Evolutionary conservation across 441 rosid species (phyloP), one percentile per base, ranked within the genome.

Genomic region (Eutrema salsugineum): DNA sequence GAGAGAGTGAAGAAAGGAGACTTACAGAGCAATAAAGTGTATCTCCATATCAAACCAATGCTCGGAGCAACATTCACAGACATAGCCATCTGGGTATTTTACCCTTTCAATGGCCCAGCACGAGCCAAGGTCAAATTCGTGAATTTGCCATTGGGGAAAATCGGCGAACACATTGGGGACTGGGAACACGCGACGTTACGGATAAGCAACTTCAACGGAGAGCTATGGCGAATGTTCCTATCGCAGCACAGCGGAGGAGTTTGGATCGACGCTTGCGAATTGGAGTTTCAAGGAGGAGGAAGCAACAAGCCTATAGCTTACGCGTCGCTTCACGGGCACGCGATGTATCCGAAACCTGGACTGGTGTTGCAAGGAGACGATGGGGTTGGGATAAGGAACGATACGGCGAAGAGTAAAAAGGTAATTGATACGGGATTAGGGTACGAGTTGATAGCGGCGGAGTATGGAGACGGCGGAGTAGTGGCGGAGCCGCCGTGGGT

Each of bases 91-190:
- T 94, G 99, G 97, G 65, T 88, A 0, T 94, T 90, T 63, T 91
- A 83, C 80, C 96, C 99, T 12, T 94, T 87, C 77, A 94, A 94
- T 59, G 97, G 99, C 0, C 82, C 95, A 7, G 92, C 86, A n/a
- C 78, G 57, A 76, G 95, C 91, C 6, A 90, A 90, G 22, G 85
- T 90, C 16, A 84, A 81, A 71, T 22, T 87, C 57, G 12, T 91
- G 17, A 78, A 81, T n/a, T 32, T 86, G 5, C 11, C 81, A 0
- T 19, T 94, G 19, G 97, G 95, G 14, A 86, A 39, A 59, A 76
- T 94, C 58, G 99, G 99, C 2, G 83, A 91, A 66, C 99, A 94
- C 56, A 87, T 94, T 8, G 97, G 99, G 0, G 99, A 94, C 20
- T 94, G 97, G 97, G 99, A 94, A 80, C 97, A 91, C 63, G 51